Base-by-base conservation (phyloP, 2,329 filamentous ascomycete species). In the Xylariomycetidae sp. region DNA sequence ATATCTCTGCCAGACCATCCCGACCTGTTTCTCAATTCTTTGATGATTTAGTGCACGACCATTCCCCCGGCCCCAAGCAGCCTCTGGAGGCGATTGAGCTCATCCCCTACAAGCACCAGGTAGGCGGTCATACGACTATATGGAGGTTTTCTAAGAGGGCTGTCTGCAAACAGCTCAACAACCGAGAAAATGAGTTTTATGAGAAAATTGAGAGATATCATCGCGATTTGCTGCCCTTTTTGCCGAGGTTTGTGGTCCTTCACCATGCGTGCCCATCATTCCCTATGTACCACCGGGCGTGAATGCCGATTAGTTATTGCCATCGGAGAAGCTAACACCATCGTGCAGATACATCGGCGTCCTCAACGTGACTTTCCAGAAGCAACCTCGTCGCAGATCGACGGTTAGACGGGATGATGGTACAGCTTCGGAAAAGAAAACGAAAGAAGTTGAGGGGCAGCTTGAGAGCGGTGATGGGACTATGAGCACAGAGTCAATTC, bases 101-200 rank as follows among this genome's bases (percentile, higher is more conserved):
- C 40, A 95, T 96, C 52, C 92, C 92, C 2, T 98, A 96, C 63
- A 87, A 88, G 46, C 92, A 98, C 62, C 92, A 98, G 62, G 92
- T 98, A 35, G 92, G 92, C 38, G 92, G 92, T 1, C 92, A 98
- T 59, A 96, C 88, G 6, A 96, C 90, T 0, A 76, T 98, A 22
- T 98, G 94, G 75, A 83, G 90, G 26, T 97, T 98, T 57, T 97
- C 92, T 13, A 82, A 88, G 46, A 79, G 89, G 50, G 92, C 92
- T 36, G 89, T 98, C 9, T 98, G 92, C 71, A 98, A 98, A 63
- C 88, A 96, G 63, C 75, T 98, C 54, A 98, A 95, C 61, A 98
- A 95, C 58, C 78, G 90, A 53, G 92, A 98, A 58, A 98, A 98
- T 61, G 88, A 95, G 63, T 98, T 98, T 57, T 98, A 98, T 61